Evolutionary conservation across 305 asterid species (phyloP).

Genomic region (Fraxinus angustifolia): DNA sequence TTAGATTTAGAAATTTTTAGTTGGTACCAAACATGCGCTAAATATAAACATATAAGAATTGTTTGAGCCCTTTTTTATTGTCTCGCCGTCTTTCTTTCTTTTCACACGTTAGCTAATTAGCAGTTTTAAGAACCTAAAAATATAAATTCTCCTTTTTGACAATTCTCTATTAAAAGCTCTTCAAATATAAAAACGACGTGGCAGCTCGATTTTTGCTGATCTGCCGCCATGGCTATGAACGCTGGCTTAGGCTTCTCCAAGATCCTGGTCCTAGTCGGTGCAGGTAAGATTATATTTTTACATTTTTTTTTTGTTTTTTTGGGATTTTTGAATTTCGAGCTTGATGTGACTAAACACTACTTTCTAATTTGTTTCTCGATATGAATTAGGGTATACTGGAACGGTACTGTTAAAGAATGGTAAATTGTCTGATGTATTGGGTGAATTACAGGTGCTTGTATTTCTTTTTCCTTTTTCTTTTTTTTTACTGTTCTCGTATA

Average conservation of each 20-base stretch:
- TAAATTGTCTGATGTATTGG: constrained; percentile 74
- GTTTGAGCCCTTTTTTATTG: too few relatives aligned
- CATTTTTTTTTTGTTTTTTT: neutral
- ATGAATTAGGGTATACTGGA: constrained; percentile 67
- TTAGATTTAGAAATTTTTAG: too few relatives aligned
- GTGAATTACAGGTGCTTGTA: constrained; percentile 67
- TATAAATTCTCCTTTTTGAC: neutral
- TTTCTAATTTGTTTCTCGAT: neutral
- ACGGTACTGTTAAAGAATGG: constrained; percentile 66
- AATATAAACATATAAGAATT: too few relatives aligned
- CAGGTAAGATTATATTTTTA: constrained; percentile 34
- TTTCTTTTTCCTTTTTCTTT: constrained; percentile 4
- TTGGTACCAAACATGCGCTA: too few relatives aligned
- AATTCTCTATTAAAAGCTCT: neutral
- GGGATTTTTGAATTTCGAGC: neutral
- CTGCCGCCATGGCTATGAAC: constrained; percentile 70
- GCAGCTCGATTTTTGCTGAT: constrained; percentile 14
- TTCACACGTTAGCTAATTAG: too few relatives aligned
- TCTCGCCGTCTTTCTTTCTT: too few relatives aligned
- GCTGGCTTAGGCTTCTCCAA: constrained; percentile 68
- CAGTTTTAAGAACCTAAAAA: too few relatives aligned
- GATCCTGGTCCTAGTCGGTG: constrained; percentile 60
- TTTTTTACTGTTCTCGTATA: neutral
- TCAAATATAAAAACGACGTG: neutral
- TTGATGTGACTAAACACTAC: constrained; percentile 18